Evolutionary conservation across 345 rosid species (phyloP).

Genomic region (Heritiera fomes): DNA sequence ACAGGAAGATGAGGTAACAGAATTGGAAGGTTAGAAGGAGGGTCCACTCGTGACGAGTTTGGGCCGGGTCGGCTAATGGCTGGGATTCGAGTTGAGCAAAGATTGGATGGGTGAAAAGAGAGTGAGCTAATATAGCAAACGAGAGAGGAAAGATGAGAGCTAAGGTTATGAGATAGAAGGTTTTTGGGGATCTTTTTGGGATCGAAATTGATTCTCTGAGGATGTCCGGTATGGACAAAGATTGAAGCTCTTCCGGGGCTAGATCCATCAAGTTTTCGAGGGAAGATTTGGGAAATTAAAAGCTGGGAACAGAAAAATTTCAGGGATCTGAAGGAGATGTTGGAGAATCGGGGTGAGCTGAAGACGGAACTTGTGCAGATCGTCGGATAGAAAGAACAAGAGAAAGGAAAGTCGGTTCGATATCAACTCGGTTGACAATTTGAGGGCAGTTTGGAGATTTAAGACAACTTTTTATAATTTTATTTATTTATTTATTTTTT

Average conservation of each 20-base stretch:
- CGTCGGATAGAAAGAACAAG: not conserved
- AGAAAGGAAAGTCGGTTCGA: not conserved
- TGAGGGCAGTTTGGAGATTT: not conserved
- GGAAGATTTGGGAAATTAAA: not conserved
- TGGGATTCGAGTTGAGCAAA: constrained; percentile 41
- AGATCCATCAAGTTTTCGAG: constrained; percentile 60
- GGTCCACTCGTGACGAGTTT: constrained; percentile 76
- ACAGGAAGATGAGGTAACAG: constrained; percentile 83
- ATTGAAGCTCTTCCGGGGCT: constrained; percentile 68
- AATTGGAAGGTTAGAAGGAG: constrained; percentile 69
- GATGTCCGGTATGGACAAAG: constrained; percentile 52
- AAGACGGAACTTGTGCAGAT: not conserved
- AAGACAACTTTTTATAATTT: not conserved
- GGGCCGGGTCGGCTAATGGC: constrained; percentile 36
- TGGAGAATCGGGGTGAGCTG: not conserved
- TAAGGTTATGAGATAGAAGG: constrained; percentile 71
- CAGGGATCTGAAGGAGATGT: not conserved
- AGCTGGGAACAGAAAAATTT: not conserved
- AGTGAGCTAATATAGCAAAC: constrained; percentile 79
- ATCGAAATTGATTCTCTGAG: constrained; percentile 65
- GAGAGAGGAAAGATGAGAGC: constrained; percentile 80
- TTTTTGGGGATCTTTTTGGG: constrained; percentile 61
- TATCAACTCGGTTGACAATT: not conserved
- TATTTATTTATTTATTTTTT: too few relatives aligned
- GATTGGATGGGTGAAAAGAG: constrained; percentile 77